Percentiles rank a stretch among this genome's conserved stretches.
Evolutionary conservation across 1,139 yeast species (phyloP).

Genomic region (Kodamaea ohmeri): DNA sequence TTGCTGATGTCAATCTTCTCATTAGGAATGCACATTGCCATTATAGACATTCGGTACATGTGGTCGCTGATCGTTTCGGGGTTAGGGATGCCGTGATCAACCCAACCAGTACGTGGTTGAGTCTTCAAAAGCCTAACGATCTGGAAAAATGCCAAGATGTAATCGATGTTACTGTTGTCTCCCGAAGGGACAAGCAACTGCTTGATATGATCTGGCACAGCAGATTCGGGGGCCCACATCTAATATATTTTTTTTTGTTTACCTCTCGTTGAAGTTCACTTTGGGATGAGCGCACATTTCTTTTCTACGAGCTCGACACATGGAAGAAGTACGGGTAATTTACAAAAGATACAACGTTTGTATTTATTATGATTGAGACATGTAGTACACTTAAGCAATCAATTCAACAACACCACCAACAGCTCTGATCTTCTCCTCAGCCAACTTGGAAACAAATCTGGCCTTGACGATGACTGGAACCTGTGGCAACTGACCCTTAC

Average conservation of each 20-base stretch:
- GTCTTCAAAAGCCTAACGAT: conserved; percentile 72
- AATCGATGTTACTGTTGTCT: conserved; percentile 31
- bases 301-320: neutral
- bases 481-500: conserved; percentile 97
- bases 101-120: conserved; percentile 92
- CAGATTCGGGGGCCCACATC: conserved; percentile 59
- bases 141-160: conserved; percentile 70
- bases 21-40: conserved; percentile 67
- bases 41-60: conserved; percentile 93
- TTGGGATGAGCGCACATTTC: neutral
- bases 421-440: conserved; percentile 99
- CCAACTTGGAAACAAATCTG: conserved; percentile 97
- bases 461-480: conserved; percentile 99
- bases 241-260: conserved; percentile 3
- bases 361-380: conserved; percentile 17
- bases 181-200: conserved; percentile 28
- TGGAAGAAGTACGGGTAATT: neutral
- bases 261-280: neutral
- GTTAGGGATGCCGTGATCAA: conserved; percentile 63
- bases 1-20: conserved; percentile 37
- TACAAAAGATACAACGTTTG: conserved; percentile 11
- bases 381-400: conserved; percentile 66
- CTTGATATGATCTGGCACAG: conserved; percentile 53
- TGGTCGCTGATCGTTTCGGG: conserved; percentile 88
- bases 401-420: conserved; percentile 99